Evolutionary conservation across 441 rosid genomes (phyloP).

Genomic region (Theobroma grandiflorum): DNA sequence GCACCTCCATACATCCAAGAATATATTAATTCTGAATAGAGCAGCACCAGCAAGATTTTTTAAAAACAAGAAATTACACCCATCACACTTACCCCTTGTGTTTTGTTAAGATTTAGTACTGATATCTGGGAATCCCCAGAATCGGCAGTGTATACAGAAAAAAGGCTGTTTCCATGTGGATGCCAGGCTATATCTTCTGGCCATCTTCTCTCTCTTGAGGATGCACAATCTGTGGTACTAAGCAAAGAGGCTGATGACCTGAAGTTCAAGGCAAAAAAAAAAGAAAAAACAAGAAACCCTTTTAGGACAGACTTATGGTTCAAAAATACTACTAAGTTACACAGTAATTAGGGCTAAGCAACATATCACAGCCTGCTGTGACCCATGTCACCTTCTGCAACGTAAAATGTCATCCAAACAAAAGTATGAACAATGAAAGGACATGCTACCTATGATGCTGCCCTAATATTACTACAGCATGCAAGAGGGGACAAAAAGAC

Average conservation of each 20-base stretch:
- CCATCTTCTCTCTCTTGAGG: slow-evolving; percentile 84
- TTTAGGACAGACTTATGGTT: not conserved
- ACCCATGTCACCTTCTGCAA: not conserved
- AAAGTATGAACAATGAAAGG: not conserved
- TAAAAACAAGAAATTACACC: slow-evolving; percentile 12
- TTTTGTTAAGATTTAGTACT: slow-evolving; percentile 66
- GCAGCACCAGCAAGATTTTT: slow-evolving; percentile 15
- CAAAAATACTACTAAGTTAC: slow-evolving; percentile 6
- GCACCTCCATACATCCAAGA: slow-evolving; percentile 14
- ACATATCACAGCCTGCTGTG: not conserved
- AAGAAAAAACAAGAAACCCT: slow-evolving; percentile 18
- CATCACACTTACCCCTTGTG: slow-evolving; percentile 62
- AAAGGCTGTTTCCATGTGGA: slow-evolving; percentile 75
- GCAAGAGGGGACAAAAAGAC: slow-evolving; percentile 7
- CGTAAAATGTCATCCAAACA: not conserved
- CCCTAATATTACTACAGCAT: not conserved
- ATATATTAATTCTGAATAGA: slow-evolving; percentile 1
- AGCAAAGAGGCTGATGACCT: slow-evolving; percentile 85
- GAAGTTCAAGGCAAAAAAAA: slow-evolving; percentile 30
- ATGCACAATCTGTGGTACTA: slow-evolving; percentile 65
- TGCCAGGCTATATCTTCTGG: slow-evolving; percentile 97
- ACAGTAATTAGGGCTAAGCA: not conserved
- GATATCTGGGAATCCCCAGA: slow-evolving; percentile 89
- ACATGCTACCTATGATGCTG: slow-evolving; percentile 8
- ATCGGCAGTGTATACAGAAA: slow-evolving; percentile 75